Base-by-base conservation (phyloP, 2,329 filamentous ascomycete genomes). In the Cladosporium sp. region DNA sequence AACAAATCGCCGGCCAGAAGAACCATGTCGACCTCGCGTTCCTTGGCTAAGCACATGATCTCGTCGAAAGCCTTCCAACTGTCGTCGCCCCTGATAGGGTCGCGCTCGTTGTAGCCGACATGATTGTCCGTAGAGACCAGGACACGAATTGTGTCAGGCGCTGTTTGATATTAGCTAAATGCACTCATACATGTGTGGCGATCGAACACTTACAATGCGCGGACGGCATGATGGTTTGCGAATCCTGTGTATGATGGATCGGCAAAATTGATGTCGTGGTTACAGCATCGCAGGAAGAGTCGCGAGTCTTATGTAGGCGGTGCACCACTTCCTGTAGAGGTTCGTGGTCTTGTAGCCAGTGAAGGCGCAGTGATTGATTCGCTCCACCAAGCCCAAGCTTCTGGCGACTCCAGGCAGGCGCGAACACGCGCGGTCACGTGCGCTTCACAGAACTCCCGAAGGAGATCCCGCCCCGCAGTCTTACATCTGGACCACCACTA, bases 21-120 rank as follows among this genome's bases (percentile, higher is more conserved):
- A 0, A 99, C 91, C 95, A 99, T 98, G 78, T 99, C 95, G 70
- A 99, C 95, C 80, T 99, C 95, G 75, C 90, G 85, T 36, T 89
- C 88, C 74, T 90, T 91, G 23, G 94, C 95, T 49, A 98, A 80
- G 69, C 88, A 90, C 90, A 99, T 92, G 67, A 97, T 88, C 79
- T 99, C 95, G 76, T 99, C 91, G 80, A 99, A 99, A 3, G 90
- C 92, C 76, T 89, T 90, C 93, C 94, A 98, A 79, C 93, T 97
- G 78, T 99, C 95, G 76, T 98, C 92, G 70, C 93, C 94, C n/a
- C 95, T 92, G 67, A 95, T 91, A 1, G 92, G 87, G 77, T 99
- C 93, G 72, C 93, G 89, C 79, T 99, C 95, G 75, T 92, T 91
- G 79, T 93, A 98, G 61, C 95, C 95, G 67, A 99, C 95, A 90